Conservation (phyloP, 225 moss, liverwort and hornwort species). For the Physcomitrellopsis africana region DNA sequence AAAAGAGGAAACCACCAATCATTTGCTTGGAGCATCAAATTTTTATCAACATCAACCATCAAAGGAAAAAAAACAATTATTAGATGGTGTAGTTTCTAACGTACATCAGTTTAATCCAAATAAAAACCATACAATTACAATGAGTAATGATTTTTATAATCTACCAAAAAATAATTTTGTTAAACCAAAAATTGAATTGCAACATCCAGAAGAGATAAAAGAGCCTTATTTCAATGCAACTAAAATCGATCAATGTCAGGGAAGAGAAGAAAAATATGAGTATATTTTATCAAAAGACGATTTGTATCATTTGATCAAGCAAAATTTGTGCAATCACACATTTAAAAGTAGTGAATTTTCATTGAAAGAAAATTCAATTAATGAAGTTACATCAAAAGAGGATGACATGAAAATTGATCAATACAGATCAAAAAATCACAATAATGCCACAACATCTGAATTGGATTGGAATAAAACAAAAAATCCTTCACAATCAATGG, state of each 20-base stretch:
- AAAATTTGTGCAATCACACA: not conserved
- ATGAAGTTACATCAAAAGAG: too few species aligned
- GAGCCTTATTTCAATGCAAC: not conserved
- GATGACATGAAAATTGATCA: fast-evolving
- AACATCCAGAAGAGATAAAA: not conserved
- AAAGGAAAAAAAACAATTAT: too few species aligned
- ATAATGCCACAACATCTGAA: not conserved
- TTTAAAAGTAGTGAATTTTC: too few species aligned
- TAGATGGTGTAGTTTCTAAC: not conserved
- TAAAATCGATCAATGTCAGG: not conserved
- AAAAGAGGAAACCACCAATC: not conserved
- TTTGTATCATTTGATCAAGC: not conserved
- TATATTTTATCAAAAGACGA: not conserved
- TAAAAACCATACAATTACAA: not conserved
- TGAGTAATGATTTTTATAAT: not conserved
- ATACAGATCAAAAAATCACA: not conserved
- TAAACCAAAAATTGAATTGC: not conserved
- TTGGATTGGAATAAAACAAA: not conserved
- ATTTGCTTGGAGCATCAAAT: too few species aligned
- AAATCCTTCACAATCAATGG: not conserved
- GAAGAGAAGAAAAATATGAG: not conserved
- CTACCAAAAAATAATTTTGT: fast-evolving
- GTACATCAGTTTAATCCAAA: not conserved
- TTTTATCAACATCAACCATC: too few species aligned
- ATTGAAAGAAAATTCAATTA: too few species aligned